These are phyloP conservation scores for Juglanconis sp. DNA, from an alignment of 2,329 filamentous ascomycete genomes.

Conservation along the genomic window DNA sequence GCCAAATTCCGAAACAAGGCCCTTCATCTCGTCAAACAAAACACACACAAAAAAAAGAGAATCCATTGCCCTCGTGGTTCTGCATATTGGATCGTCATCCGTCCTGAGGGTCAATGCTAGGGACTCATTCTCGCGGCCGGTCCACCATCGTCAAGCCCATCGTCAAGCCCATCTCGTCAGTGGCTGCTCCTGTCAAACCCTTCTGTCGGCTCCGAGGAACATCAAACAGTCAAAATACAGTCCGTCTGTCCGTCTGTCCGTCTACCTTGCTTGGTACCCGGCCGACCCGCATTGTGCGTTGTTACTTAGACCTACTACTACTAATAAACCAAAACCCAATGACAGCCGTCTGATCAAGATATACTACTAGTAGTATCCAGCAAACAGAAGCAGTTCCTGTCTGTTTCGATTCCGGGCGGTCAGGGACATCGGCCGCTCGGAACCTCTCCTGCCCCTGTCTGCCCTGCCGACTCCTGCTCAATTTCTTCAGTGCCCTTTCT, in stretches of 20 bases:
- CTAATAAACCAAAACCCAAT: neutral
- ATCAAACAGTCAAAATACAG: neutral
- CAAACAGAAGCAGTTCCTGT: neutral
- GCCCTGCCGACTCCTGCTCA: neutral
- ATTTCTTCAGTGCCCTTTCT: neutral
- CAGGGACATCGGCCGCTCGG: neutral
- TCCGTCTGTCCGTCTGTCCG: no score
- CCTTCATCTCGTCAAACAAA: neutral
- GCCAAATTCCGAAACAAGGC: conserved; percentile 6
- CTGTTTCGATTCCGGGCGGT: neutral
- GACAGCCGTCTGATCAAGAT: no score
- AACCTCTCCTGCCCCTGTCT: conserved; percentile 13
- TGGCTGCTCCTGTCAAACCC: neutral
- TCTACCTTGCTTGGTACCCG: neutral
- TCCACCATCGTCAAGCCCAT: no score
- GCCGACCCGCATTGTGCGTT: neutral
- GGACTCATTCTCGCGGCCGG: no score
- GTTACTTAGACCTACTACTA: no score
- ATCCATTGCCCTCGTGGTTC: neutral
- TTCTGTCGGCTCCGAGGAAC: neutral
- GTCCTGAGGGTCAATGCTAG: no score
- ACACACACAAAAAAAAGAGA: neutral
- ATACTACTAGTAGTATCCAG: no score
- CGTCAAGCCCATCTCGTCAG: neutral
- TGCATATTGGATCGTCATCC: no score